A percentile compares a stretch with the other conserved stretches of the same genome.
Evolutionary conservation across 2,329 filamentous ascomycete genomes (phyloP).

Genomic region (Trichoderma sp.): DNA sequence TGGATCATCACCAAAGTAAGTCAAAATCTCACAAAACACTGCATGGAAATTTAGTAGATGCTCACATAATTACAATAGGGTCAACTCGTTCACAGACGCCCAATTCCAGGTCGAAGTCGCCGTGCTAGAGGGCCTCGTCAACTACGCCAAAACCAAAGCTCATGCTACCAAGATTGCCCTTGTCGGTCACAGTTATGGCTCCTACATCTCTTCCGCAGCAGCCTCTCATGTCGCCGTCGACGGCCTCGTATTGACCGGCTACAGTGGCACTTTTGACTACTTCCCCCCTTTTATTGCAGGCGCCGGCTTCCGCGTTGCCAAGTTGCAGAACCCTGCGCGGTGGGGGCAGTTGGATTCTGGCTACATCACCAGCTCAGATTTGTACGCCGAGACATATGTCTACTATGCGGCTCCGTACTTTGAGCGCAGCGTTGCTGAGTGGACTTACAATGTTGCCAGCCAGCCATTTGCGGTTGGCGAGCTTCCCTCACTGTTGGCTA

Average conservation of each 20-base stretch:
- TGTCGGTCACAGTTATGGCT: slow-evolving; percentile 10
- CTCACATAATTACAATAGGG: background rate
- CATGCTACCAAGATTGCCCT: background rate
- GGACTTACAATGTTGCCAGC: background rate
- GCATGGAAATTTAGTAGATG: background rate
- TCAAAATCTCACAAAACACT: no score
- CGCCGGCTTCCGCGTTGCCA: background rate
- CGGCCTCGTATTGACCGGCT: slow-evolving; percentile 4
- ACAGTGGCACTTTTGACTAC: slow-evolving; percentile 9
- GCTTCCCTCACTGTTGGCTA: slow-evolving; percentile 8
- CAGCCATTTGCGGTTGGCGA: slow-evolving; percentile 11
- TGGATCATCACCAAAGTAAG: slow-evolving; percentile 10
- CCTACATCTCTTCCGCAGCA: slow-evolving; percentile 13
- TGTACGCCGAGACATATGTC: slow-evolving; percentile 4
- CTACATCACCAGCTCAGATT: slow-evolving; percentile 6
- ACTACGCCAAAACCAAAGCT: slow-evolving; percentile 9
- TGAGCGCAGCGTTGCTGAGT: slow-evolving; percentile 12
- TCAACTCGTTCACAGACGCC: slow-evolving; percentile 8
- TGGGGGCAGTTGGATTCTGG: slow-evolving; percentile 8
- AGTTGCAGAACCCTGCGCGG: background rate
- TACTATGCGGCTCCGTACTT: slow-evolving; percentile 11
- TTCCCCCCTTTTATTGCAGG: slow-evolving; percentile 6
- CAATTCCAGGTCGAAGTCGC: slow-evolving; percentile 21
- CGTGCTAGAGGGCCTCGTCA: slow-evolving; percentile 9
- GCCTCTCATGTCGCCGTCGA: background rate